phyloP scores from a whole-genome alignment of 164 flowering plant genomes.

The Saururus chinensis region DNA sequence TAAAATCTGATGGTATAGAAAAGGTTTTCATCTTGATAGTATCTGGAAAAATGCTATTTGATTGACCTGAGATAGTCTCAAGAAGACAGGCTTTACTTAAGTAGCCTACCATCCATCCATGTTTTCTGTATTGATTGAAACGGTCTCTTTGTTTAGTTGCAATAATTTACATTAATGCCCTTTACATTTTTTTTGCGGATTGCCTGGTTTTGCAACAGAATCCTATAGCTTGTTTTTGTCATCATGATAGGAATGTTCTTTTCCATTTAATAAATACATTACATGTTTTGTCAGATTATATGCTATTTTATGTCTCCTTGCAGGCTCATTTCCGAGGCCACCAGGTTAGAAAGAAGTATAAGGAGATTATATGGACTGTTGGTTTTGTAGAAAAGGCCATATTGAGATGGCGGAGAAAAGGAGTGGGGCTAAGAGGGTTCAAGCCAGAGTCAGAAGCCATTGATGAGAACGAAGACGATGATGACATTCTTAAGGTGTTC shows the following conservation, averaged over 20 bases:
- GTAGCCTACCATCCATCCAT: too few relatives aligned
- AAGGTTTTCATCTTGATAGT: neutral
- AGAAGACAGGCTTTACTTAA: too few relatives aligned
- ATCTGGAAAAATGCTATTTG: too few relatives aligned
- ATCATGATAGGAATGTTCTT: too few relatives aligned
- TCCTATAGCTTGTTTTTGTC: too few relatives aligned
- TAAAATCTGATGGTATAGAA: neutral
- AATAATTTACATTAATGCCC: too few relatives aligned
- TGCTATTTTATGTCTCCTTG: constrained; percentile 8
- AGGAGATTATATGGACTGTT: constrained; percentile 76
- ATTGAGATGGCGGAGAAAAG: constrained; percentile 81
- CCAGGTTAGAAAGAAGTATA: constrained; percentile 75
- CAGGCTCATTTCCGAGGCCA: constrained; percentile 98
- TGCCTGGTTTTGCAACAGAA: too few relatives aligned
- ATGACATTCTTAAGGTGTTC: constrained; percentile 66
- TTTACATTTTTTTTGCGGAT: too few relatives aligned
- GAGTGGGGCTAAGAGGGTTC: constrained; percentile 76
- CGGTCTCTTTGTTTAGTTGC: too few relatives aligned
- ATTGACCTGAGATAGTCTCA: too few relatives aligned
- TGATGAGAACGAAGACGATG: constrained; percentile 62
- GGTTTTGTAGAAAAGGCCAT: constrained; percentile 79
- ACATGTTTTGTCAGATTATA: neutral
- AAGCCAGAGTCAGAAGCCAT: constrained; percentile 36
- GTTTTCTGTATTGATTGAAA: too few relatives aligned
- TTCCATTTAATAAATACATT: too few relatives aligned